Evolutionary conservation across 139 green algal genomes (phyloP).

Genomic region (Dunaliella sp.): DNA sequence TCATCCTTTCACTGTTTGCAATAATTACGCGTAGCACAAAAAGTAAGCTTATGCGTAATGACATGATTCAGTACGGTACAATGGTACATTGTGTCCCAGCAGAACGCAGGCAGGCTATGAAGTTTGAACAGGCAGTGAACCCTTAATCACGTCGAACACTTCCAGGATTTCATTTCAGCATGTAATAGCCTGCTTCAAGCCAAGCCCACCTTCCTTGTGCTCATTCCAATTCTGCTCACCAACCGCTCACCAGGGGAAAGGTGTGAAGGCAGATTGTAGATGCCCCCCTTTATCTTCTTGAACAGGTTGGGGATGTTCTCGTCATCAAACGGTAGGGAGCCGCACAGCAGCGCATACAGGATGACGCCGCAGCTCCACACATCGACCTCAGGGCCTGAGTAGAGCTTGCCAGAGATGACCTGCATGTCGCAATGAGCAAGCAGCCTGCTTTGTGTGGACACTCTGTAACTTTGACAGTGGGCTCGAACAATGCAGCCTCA

Average conservation of each 20-base stretch:
- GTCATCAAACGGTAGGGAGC: constrained; percentile 97
- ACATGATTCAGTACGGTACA: no score
- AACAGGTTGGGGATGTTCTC: constrained; percentile 99
- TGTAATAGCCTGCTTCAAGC: no score
- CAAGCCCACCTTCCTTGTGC: no score
- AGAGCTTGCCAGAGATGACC: constrained; percentile 97
- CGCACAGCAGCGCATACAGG: constrained; percentile 98
- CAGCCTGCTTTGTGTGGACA: not conserved
- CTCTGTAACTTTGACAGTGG: not conserved
- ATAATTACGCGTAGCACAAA: no score
- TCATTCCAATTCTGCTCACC: no score
- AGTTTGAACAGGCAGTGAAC: no score
- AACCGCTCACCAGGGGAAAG: constrained; percentile 72
- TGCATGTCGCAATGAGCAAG: constrained; percentile 25
- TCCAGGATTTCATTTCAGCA: no score
- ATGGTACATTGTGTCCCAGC: no score
- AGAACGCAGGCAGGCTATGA: no score
- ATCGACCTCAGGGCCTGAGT: constrained; percentile 97
- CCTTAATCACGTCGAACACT: no score
- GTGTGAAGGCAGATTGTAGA: constrained; percentile 96
- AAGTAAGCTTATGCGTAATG: no score
- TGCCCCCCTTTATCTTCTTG: constrained; percentile 98
- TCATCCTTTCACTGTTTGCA: no score
- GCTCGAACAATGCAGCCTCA: not conserved
- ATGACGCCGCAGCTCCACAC: constrained; percentile 99